Percentiles rank a stretch among this genome's conserved stretches.
These are phyloP conservation scores for Aspergillus neoniger DNA, from an alignment of 2,329 filamentous ascomycete genomes.

Conservation along the genomic window DNA sequence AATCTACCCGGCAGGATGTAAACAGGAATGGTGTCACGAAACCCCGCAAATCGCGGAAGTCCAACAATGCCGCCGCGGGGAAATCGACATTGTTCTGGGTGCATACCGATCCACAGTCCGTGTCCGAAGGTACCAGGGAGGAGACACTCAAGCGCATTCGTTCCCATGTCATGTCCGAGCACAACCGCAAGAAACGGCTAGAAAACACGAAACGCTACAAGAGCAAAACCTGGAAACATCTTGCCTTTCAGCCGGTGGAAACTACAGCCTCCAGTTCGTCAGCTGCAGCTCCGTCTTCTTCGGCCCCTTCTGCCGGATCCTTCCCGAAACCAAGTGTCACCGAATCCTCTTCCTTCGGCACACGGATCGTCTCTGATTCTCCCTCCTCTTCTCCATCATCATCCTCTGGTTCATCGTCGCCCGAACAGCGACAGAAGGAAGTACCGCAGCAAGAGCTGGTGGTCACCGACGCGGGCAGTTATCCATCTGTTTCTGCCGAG, in stretches of 20 bases:
- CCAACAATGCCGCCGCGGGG: conserved; percentile 28
- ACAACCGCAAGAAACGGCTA: conserved; percentile 45
- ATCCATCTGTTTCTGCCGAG: conserved; percentile 12
- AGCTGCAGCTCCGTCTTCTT: conserved; percentile 8
- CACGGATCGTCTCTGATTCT: conserved; percentile 1
- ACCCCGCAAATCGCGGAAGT: conserved; percentile 38
- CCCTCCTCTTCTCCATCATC: background rate
- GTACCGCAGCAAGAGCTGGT: conserved; percentile 13
- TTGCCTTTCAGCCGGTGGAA: conserved; percentile 37
- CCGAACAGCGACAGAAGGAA: conserved; percentile 17
- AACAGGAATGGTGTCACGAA: conserved; percentile 30
- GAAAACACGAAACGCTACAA: conserved; percentile 44
- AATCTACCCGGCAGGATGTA: conserved; percentile 16
- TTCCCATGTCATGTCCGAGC: conserved; percentile 48
- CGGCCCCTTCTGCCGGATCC: conserved; percentile 1
- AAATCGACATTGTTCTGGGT: conserved; percentile 46
- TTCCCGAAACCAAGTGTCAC: conserved; percentile 4
- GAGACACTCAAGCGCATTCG: conserved; percentile 45
- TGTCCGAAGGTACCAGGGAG: conserved; percentile 39
- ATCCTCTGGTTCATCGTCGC: conserved; percentile 13
- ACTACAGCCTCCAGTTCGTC: conserved; percentile 23
- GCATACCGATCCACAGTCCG: conserved; percentile 40
- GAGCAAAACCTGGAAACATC: conserved; percentile 40
- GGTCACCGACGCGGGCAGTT: conserved; percentile 10
- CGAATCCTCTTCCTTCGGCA: conserved; percentile 7